These are phyloP conservation scores for Flaveria linearis DNA, from an alignment of 129 eudicot species.

Conservation along the genomic window DNA sequence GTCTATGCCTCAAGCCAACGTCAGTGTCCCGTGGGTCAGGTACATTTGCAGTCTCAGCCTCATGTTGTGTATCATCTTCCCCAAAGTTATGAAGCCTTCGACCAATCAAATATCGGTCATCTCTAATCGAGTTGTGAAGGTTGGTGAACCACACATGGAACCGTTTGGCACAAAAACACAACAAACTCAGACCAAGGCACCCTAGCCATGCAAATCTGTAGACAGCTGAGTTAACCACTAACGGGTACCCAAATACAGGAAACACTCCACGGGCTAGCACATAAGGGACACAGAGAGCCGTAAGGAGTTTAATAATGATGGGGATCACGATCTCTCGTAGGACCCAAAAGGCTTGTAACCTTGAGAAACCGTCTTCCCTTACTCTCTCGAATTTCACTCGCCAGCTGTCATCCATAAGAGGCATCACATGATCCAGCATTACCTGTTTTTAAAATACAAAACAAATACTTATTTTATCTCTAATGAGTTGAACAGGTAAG, in stretches of 20 bases:
- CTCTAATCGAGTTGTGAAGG: conserved; percentile 85
- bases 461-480: background rate
- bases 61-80: conserved; percentile 39
- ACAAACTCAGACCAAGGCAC: conserved; percentile 63
- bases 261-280: conserved; percentile 80
- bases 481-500: background rate
- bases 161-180: conserved; percentile 78
- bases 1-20: conserved; percentile 58
- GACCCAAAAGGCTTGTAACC: conserved; percentile 93
- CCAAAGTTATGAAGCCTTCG: conserved; percentile 87
- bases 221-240: conserved; percentile 81
- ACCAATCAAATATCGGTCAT: conserved; percentile 88
- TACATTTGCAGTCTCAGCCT: conserved; percentile 6
- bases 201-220: conserved; percentile 96
- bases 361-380: conserved; percentile 82
- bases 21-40: conserved; percentile 21
- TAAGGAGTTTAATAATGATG: conserved; percentile 77
- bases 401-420: conserved; percentile 86
- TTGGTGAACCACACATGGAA: conserved; percentile 95
- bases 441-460: conserved; percentile 47
- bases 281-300: conserved; percentile 92
- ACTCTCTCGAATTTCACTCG: conserved; percentile 83
- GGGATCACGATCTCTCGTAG: conserved; percentile 85
- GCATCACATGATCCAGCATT: conserved; percentile 87
- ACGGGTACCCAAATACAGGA: conserved; percentile 81